These are phyloP conservation scores for Ascochyta clinopodiicola DNA, from an alignment of 2,329 filamentous ascomycete species.

Conservation along the genomic window DNA sequence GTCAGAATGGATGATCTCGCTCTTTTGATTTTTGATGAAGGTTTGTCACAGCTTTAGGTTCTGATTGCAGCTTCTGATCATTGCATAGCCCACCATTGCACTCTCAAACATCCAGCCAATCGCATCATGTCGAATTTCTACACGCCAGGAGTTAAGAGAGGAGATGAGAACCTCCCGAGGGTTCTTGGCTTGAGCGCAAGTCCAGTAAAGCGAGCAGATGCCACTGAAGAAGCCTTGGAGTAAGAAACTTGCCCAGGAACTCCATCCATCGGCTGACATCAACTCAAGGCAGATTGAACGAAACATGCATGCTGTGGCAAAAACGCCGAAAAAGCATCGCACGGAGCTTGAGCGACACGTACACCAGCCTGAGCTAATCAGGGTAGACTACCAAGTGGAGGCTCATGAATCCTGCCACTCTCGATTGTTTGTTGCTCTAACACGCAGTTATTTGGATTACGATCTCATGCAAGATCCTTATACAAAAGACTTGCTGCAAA, in stretches of 20 bases:
- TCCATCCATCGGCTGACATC: constrained; percentile 19
- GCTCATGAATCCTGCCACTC: constrained; percentile 2
- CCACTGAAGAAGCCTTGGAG: constrained; percentile 58
- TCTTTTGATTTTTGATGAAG: constrained; percentile 84
- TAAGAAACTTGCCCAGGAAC: constrained; percentile 27
- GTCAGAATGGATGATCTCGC: constrained; percentile 68
- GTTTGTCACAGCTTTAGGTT: constrained; percentile 39
- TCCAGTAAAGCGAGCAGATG: constrained; percentile 69
- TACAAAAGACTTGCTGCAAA: constrained; percentile 40
- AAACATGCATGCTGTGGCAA: constrained; percentile 73
- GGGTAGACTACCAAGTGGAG: constrained; percentile 42
- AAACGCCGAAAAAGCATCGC: constrained; percentile 71
- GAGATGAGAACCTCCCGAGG: constrained; percentile 57
- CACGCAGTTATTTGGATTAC: constrained; percentile 28
- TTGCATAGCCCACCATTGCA: constrained; percentile 74
- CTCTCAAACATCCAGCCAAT: constrained; percentile 67
- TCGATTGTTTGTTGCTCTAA: constrained; percentile 25
- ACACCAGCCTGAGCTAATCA: constrained; percentile 67
- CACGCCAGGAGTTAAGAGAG: constrained; percentile 52
- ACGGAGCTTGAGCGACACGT: constrained; percentile 73
- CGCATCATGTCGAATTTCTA: constrained; percentile 79
- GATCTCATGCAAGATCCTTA: constrained; percentile 52
- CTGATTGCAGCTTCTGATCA: constrained; percentile 6
- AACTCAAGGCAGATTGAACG: constrained; percentile 63
- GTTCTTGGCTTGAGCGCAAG: constrained; percentile 85